Base-by-base conservation (phyloP, 2,329 filamentous ascomycete species). In the Phialophora chinensis region DNA sequence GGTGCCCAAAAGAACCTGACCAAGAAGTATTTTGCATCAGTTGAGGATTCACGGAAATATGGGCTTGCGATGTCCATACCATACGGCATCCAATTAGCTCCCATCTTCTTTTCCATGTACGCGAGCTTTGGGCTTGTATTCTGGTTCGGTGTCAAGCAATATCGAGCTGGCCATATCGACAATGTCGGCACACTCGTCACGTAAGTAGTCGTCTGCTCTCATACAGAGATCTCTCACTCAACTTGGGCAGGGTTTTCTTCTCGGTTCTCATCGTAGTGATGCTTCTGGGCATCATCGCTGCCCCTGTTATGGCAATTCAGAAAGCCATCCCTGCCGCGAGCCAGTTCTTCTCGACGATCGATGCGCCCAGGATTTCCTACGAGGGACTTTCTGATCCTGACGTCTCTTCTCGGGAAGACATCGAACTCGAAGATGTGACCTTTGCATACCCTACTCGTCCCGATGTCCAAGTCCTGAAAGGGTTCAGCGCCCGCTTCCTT, bases 281-380 rank as follows among this genome's bases (percentile, higher is more conserved):
- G 4, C 73, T 81, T 4, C 66, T 83, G 38, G 75, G 76, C 17
- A 69, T 65, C 11, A 73, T 78, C 29, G 73, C 74, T 11, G 67
- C 73, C 3, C 78, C 78, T 1, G 53, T 80, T 25, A 77, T 79
- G 65, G 72, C 73, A 2, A 74, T 80, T 4, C 74, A 73, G 12
- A 79, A 80, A 58, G 96, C 96, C 89, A 89, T 92, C 71, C 96
- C 97, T 79, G 93, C 93, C 0, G 92, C 93, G 76, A 85, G 92
- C 62, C 91, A 93, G 1, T 92, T 93, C 0, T 84, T 86, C 52
- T 87, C 93, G 69, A 86, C 98, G 69, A 95, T 96, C 79, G 87
- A 83, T 1, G 84, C 82, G 1, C 93, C 97, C 70, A 74, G 74
- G 27, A 75, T 77, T 1, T 72, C 75, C 1, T 66, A 69, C 6